Percentiles rank a stretch among this genome's conserved stretches.
Conservation (phyloP, 441 rosid genomes). For the Corymbia calophylla region DNA sequence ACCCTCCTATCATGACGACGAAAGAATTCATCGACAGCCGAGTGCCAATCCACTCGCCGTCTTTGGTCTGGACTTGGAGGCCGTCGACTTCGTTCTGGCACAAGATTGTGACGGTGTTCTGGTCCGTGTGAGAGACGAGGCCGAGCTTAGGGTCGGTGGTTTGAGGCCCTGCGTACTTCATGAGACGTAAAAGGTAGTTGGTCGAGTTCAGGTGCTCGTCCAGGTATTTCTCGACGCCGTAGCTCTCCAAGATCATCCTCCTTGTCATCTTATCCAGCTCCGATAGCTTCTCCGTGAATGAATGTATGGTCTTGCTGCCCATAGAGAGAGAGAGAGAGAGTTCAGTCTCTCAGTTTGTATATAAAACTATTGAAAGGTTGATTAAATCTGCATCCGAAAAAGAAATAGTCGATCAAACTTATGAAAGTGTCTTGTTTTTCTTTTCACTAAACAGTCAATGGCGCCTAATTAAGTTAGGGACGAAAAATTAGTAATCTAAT, state of each 20-base stretch:
- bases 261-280: conserved; percentile 42
- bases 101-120: conserved; percentile 56
- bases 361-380: too few relatives aligned
- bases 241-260: conserved; percentile 68
- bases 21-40: conserved; percentile 54
- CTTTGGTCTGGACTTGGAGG: conserved; percentile 40
- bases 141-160: conserved; percentile 49
- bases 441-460: too few relatives aligned
- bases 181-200: conserved; percentile 45
- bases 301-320: conserved; percentile 36
- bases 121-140: conserved; percentile 47
- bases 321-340: not conserved
- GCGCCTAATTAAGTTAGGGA: too few relatives aligned
- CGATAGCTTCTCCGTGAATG: conserved; percentile 33
- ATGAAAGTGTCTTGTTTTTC: too few relatives aligned
- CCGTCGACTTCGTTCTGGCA: conserved; percentile 66
- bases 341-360: too few relatives aligned
- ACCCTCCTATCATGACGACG: conserved; percentile 60
- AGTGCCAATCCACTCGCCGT: conserved; percentile 48
- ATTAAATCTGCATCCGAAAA: too few relatives aligned
- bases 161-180: conserved; percentile 56
- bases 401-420: too few relatives aligned
- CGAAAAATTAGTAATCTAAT: not conserved
- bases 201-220: conserved; percentile 66
- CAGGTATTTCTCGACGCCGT: conserved; percentile 41